phyloP scores from a whole-genome alignment of 73 alveolate genomes.

The Stentor roeselii region DNA sequence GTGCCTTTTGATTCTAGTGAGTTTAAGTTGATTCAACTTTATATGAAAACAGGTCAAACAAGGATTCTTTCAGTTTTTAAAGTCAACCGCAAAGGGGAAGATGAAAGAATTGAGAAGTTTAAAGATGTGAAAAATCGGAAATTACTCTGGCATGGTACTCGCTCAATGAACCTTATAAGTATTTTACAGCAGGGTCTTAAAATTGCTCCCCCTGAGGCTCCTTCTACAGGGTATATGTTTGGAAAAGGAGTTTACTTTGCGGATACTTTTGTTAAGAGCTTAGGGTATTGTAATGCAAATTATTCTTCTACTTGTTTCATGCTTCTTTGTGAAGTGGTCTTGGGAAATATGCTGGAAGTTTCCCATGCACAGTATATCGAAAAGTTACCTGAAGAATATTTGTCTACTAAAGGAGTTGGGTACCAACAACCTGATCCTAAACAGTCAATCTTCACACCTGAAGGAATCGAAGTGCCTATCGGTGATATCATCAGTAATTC shows the following conservation, averaged over 20 bases:
- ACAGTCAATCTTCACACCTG: background rate
- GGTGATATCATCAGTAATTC: background rate
- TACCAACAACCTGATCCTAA: background rate
- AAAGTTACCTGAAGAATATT: constrained; percentile 37
- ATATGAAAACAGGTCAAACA: constrained; percentile 66
- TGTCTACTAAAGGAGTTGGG: background rate
- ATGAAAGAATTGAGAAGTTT: constrained; percentile 57
- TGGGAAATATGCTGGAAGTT: constrained; percentile 68
- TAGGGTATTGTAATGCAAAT: constrained; percentile 56
- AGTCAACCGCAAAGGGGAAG: constrained; percentile 85
- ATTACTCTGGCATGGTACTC: constrained; percentile 84
- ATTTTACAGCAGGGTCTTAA: constrained; percentile 79
- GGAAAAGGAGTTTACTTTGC: constrained; percentile 98
- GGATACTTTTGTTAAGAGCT: constrained; percentile 83
- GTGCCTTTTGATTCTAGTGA: constrained; percentile 64
- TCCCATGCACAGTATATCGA: constrained; percentile 52
- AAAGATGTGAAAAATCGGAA: constrained; percentile 70
- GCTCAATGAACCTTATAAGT: constrained; percentile 75
- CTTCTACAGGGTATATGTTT: constrained; percentile 88
- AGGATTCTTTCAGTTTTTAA: no score
- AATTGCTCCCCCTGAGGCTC: constrained; percentile 92
- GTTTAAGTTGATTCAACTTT: constrained; percentile 59
- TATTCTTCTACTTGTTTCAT: constrained; percentile 51
- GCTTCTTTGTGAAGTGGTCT: constrained; percentile 86
- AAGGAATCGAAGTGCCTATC: background rate